Base-by-base conservation (phyloP, 2,329 filamentous ascomycete genomes). In the Fusarium falciforme region DNA sequence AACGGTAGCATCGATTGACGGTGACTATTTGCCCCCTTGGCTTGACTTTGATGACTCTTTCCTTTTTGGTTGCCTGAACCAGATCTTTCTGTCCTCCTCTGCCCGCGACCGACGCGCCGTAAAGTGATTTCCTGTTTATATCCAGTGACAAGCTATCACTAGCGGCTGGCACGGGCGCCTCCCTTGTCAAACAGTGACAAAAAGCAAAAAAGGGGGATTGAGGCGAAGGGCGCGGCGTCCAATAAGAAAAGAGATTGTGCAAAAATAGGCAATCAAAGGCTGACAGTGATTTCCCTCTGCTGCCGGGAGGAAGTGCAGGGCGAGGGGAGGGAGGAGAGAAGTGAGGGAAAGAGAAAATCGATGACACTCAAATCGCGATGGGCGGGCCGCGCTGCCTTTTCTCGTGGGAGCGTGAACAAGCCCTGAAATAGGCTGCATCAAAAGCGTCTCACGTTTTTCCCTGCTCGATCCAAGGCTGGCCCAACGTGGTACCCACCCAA, bases 91-190 rank as follows among this genome's bases (percentile, higher is more conserved):
- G 29, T 66, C 62, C 44, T 67, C 40, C 54, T 63, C 49, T 40
- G 57, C 16, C 61, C 52, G 72, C 58, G 72, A 78, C 77, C 58
- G 72, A 78, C 77, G 77, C 77, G 77, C 73, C 69, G 36, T 52
- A 64, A 65, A 47, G 64, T 55, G 70, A 76, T 78, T 61, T 72
- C 77, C 75, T 75, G 77, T 71, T 77, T 70, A 74, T 76, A 68
- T 67, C 72, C 68, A 70, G 58, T 68, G 72, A 71, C 74, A 77
- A 75, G 75, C 65, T 72, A 72, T 70, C 66, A 47, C 75, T 78
- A 78, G 76, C 70, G 76, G 61, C 66, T 76, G 68, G 76, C 76
- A 75, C 76, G 76, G 70, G 77, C 75, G 72, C 58, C 62, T 74
- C 72, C 73, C 73, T 76, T 77, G 75, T 75, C 49, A 66, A 63